Conservation (phyloP, 768 basidiomycete genomes). For the Candolleomyces eurysporus region DNA sequence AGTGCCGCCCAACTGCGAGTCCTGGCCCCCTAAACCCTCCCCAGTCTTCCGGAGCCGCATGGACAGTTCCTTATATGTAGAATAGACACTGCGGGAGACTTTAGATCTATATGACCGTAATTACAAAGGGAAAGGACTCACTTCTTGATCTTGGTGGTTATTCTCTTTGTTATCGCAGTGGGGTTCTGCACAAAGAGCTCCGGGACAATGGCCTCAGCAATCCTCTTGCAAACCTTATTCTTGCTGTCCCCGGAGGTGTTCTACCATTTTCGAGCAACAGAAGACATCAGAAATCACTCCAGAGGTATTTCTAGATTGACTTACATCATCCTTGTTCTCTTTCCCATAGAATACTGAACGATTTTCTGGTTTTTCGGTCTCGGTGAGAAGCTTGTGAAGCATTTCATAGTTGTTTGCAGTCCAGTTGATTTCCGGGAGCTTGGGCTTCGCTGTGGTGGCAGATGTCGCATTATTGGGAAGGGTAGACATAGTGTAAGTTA, state of each 20-base stretch:
- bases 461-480: background rate
- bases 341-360: background rate
- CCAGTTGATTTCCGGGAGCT: background rate
- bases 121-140: background rate
- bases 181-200: background rate
- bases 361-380: background rate
- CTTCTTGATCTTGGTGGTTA: background rate
- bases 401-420: background rate
- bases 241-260: background rate
- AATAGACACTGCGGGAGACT: background rate
- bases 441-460: background rate
- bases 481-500: background rate
- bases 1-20: background rate
- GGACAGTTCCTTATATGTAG: background rate
- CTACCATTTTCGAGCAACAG: background rate
- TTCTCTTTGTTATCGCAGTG: background rate
- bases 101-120: background rate
- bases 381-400: background rate
- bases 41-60: background rate
- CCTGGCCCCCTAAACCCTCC: background rate
- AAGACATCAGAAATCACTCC: too few relatives aligned
- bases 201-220: background rate
- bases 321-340: background rate
- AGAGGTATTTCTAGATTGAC: background rate
- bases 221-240: background rate